A percentile compares a stretch with the other conserved stretches of the same genome.
phyloP scores from a whole-genome alignment of 2,329 filamentous ascomycete genomes.

The Stemphylium beticola region DNA sequence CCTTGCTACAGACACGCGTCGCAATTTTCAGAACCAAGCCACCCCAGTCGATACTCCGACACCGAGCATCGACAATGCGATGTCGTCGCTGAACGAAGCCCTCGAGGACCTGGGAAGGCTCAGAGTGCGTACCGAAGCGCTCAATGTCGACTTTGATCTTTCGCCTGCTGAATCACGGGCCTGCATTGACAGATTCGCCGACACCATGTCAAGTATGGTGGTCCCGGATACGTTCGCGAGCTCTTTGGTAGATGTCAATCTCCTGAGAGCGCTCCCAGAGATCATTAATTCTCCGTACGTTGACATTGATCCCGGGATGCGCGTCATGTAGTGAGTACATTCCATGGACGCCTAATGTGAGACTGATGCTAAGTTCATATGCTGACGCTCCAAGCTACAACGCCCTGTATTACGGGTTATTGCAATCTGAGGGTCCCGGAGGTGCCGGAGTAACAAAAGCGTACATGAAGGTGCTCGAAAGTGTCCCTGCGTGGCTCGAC shows the following conservation, averaged over 20 bases:
- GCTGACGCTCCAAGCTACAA: conserved; percentile 17
- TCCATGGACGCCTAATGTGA: neutral
- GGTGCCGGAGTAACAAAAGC: conserved; percentile 22
- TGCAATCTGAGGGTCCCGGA: conserved; percentile 22
- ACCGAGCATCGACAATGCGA: conserved; percentile 32
- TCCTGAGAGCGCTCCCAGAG: conserved; percentile 30
- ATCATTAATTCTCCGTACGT: conserved; percentile 37
- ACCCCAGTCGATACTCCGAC: conserved; percentile 29
- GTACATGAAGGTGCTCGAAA: conserved; percentile 35
- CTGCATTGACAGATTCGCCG: conserved; percentile 31
- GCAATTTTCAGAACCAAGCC: conserved; percentile 29
- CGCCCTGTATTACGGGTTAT: conserved; percentile 34
- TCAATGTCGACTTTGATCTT: conserved; percentile 20
- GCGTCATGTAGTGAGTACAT: conserved; percentile 27
- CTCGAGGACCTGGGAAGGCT: conserved; percentile 36
- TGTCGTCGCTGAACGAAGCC: conserved; percentile 35
- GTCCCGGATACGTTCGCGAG: conserved; percentile 25
- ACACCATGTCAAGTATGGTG: conserved; percentile 21
- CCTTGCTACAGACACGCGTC: conserved; percentile 32
- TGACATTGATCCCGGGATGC: conserved; percentile 30
- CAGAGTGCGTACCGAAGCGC: conserved; percentile 24
- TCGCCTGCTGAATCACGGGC: conserved; percentile 22
- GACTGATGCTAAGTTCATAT: neutral
- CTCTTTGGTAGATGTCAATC: conserved; percentile 18
- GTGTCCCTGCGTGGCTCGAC: conserved; percentile 37